A percentile compares a stretch with the other conserved stretches of the same genome.
These are phyloP conservation scores for Esteya vermicola DNA, from an alignment of 2,329 filamentous ascomycete species.

Conservation along the genomic window DNA sequence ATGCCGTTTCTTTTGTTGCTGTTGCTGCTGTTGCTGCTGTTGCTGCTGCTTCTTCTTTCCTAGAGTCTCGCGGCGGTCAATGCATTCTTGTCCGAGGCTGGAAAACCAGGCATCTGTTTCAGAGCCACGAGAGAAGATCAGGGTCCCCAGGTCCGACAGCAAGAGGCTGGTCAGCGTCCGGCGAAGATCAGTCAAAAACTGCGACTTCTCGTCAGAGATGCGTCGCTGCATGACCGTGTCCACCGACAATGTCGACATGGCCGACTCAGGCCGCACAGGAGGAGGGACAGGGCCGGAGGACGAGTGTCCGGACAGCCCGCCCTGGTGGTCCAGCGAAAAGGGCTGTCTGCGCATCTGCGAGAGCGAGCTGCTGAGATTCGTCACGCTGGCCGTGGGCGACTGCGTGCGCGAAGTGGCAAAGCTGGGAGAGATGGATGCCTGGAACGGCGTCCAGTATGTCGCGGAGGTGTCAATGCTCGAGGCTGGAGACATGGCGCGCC, in stretches of 20 bases:
- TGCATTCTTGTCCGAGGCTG: conserved; percentile 50
- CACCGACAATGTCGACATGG: conserved; percentile 51
- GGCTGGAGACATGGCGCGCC: conserved; percentile 51
- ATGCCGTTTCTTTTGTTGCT: conserved; percentile 16
- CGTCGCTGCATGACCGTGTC: conserved; percentile 51
- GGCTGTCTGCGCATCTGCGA: conserved; percentile 27
- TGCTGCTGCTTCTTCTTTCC: conserved; percentile 26
- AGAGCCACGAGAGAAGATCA: conserved; percentile 75
- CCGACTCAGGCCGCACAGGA: conserved; percentile 42
- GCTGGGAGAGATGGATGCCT: conserved; percentile 50
- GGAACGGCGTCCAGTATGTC: conserved; percentile 85
- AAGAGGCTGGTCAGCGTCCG: conserved; percentile 72
- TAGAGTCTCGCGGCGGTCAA: conserved; percentile 45
- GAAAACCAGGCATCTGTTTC: conserved; percentile 88
- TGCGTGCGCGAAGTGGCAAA: conserved; percentile 43
- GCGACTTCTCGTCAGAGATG: conserved; percentile 53
- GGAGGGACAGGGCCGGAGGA: background rate
- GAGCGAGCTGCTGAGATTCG: conserved; percentile 39
- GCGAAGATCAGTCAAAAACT: conserved; percentile 65
- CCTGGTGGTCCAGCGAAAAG: too few relatives aligned
- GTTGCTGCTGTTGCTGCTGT: background rate
- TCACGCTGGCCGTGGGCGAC: conserved; percentile 47
- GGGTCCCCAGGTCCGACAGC: conserved; percentile 75
- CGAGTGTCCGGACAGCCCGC: conserved; percentile 23
- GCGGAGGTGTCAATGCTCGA: conserved; percentile 60